These are phyloP conservation scores for Candida krabiensis DNA, from an alignment of 805 yeast species.

Conservation along the genomic window DNA sequence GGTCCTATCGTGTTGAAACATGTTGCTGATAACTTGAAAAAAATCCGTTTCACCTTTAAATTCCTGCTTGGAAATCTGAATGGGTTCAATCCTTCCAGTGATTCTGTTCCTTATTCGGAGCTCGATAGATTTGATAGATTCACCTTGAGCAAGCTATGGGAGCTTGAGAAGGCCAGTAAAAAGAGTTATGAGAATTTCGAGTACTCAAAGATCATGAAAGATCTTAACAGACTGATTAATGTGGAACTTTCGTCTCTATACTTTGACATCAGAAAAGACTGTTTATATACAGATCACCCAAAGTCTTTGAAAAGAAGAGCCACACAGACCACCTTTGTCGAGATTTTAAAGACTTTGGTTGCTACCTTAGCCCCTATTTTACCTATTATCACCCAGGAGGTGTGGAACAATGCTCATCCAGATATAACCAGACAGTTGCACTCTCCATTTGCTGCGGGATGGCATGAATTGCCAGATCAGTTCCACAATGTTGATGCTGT, in stretches of 20 bases:
- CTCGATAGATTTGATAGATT: slow-evolving; percentile 56
- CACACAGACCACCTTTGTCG: slow-evolving; percentile 63
- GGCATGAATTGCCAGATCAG: slow-evolving; percentile 37
- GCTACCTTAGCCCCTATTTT: slow-evolving; percentile 74
- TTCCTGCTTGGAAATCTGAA: slow-evolving; percentile 78
- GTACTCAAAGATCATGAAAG: slow-evolving; percentile 69
- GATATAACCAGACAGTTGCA: slow-evolving; percentile 24
- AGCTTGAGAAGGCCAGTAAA: slow-evolving; percentile 42
- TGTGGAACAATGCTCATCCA: slow-evolving; percentile 62
- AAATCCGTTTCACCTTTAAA: slow-evolving; percentile 76
- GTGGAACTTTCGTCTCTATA: slow-evolving; percentile 77
- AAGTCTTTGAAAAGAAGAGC: slow-evolving; percentile 52
- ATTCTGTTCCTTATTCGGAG: slow-evolving; percentile 38
- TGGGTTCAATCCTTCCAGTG: slow-evolving; percentile 23
- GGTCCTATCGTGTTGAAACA: slow-evolving; percentile 72
- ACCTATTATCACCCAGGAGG: slow-evolving; percentile 86
- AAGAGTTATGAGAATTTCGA: slow-evolving; percentile 55
- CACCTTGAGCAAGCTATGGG: slow-evolving; percentile 54
- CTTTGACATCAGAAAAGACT: slow-evolving; percentile 84
- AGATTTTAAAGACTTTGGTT: slow-evolving; percentile 60
- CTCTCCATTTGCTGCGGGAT: slow-evolving; percentile 51
- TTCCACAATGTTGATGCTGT: slow-evolving; percentile 39
- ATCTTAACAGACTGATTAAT: slow-evolving; percentile 70
- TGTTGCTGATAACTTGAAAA: slow-evolving; percentile 78
- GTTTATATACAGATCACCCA: slow-evolving; percentile 67